Evolutionary conservation across 2,329 filamentous ascomycete genomes (phyloP), one percentile per base, ranked within the genome.

Genomic region (Aspergillus novofumigatus): DNA sequence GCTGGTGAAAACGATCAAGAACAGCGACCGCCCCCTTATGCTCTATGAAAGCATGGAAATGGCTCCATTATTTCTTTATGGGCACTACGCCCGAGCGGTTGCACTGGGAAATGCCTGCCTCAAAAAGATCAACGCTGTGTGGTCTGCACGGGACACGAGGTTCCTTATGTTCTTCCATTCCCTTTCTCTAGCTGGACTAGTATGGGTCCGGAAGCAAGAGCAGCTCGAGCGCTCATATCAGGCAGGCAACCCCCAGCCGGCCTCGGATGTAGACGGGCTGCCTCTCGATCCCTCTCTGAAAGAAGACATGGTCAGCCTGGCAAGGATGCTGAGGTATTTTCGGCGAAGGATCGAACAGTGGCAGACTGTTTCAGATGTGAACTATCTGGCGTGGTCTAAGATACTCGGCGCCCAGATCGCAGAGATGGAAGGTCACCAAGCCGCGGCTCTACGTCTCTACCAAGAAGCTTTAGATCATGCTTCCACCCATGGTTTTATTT

Each of bases 41-140:
- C 78, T 86, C 26, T 87, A 86, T 66, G 74, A 80, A 56, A 80
- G 78, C 55, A 77, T 78, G 56, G 69, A 72, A 23, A 72, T 81
- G 64, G 72, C 78, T 2, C 76, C 77, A 3, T 69, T 80, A 17
- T 79, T 76, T 61, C 59, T 76, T 1, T 80, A 72, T 60, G 79
- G 78, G 5, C 75, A 80, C 57, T 72, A 80, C 59, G 69, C 71
- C 3, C 74, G 76, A 57, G 75, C 75, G 2, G 72, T 81, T 26
- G 67, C 79, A 52, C 54, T 78, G 20, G 78, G 75, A 3, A 71
- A 68, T 6, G 62, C 71, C n/a, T 71, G 80, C 54, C 67, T 77
- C 45, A 65, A 70, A 11, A 75, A 72, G 20, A 67, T 78, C 45
- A 69, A 74, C 51, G 69, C 74, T 44, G 66, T 80, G 14, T 81